Conservation (phyloP, 164 flowering plant species). For the Liriodendron chinense region DNA sequence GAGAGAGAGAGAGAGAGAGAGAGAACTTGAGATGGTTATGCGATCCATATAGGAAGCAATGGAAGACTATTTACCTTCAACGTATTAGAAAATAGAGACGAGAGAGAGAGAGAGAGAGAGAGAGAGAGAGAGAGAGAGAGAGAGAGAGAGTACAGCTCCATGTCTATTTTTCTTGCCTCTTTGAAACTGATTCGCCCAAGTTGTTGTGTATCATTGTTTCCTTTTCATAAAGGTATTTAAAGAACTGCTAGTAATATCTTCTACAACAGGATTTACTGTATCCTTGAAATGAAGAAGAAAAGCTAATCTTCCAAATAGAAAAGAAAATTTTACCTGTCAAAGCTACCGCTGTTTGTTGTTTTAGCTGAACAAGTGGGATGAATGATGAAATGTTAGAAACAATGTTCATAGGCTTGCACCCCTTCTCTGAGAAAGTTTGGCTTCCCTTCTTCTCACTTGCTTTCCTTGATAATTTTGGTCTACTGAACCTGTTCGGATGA, state of each 20-base stretch:
- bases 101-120: no score
- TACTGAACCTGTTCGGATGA: constrained; percentile 35
- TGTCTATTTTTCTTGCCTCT: not conserved
- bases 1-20: no score
- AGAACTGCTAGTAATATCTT: no score
- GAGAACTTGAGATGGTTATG: not conserved
- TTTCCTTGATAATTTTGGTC: constrained; percentile 39
- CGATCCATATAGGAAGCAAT: not conserved
- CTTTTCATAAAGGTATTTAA: not conserved
- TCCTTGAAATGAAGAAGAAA: not conserved
- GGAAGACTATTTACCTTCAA: not conserved
- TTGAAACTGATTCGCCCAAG: not conserved
- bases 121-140: not conserved
- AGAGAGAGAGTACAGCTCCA: not conserved
- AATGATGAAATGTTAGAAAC: constrained; percentile 74
- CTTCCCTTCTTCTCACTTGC: constrained; percentile 36
- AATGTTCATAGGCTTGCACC: constrained; percentile 53
- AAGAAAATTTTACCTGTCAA: constrained; percentile 43
- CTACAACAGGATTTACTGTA: not conserved
- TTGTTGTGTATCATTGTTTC: not conserved
- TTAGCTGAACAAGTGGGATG: constrained; percentile 74
- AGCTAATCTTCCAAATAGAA: not conserved
- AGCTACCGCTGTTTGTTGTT: constrained; percentile 39
- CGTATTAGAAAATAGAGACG: not conserved
- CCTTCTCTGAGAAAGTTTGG: constrained; percentile 33